These are phyloP conservation scores for Globisporangium nodosum DNA, from an alignment of 352 stramenopile species.

Conservation along the genomic window DNA sequence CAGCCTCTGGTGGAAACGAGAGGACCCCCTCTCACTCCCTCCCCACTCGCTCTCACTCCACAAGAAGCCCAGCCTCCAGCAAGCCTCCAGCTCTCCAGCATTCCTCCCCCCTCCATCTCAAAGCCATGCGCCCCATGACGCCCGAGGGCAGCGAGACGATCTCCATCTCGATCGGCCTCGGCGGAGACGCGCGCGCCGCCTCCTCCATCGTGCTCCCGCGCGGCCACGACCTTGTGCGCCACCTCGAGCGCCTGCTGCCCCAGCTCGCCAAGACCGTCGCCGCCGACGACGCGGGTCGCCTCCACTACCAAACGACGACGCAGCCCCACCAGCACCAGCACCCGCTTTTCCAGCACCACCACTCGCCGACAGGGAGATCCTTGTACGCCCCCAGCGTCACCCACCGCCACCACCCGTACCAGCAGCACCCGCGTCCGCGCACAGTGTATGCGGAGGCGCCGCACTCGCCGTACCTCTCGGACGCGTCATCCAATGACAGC, in stretches of 20 bases:
- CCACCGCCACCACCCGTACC: slow-evolving; percentile 5
- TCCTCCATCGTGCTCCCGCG: slow-evolving; percentile 49
- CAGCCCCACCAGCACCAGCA: slow-evolving; percentile 16
- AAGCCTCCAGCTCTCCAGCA: slow-evolving; percentile 13
- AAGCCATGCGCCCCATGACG: slow-evolving; percentile 4
- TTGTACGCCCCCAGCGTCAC: no score
- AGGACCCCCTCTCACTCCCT: background rate
- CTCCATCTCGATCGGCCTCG: slow-evolving; percentile 44
- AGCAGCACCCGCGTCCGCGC: slow-evolving; percentile 8
- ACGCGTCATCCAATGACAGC: slow-evolving; percentile 21
- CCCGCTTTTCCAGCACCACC: slow-evolving; percentile 9
- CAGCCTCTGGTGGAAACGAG: background rate
- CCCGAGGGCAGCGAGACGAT: slow-evolving; percentile 26
- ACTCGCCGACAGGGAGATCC: background rate
- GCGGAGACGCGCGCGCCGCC: slow-evolving; percentile 16
- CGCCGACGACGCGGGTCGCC: no score
- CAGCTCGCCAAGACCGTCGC: slow-evolving; percentile 12
- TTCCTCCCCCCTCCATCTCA: no score
- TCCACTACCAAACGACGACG: no score
- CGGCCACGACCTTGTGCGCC: slow-evolving; percentile 40
- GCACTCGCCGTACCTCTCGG: slow-evolving; percentile 25
- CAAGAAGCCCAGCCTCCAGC: slow-evolving; percentile 7
- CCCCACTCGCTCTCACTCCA: slow-evolving; percentile 5
- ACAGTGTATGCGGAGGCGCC: slow-evolving; percentile 2
- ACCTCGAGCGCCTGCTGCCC: slow-evolving; percentile 39